Base-by-base conservation (phyloP, 2,329 filamentous ascomycete species). In the Xylariaceae sp. region DNA sequence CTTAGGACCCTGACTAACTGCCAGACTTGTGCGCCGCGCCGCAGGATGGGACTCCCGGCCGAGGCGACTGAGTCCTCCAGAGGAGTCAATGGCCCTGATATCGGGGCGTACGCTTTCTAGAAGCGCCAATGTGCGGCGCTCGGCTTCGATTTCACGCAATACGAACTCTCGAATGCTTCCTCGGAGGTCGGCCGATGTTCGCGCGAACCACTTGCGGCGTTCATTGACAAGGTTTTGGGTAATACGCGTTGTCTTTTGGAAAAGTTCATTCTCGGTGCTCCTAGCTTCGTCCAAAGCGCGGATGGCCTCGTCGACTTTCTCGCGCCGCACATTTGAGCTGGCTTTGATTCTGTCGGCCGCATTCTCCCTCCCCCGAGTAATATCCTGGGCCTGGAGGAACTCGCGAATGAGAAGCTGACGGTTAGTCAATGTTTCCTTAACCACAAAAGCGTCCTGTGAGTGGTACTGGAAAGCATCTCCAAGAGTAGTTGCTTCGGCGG, bases 261-360 rank as follows among this genome's bases (percentile, higher is more conserved):
- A 84, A 23, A 99, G 83, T 69, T 92, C 89, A 11, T 86, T 79
- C 75, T 99, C 94, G 66, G 89, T 86, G 64, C 83, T 87, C 57
- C 88, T 83, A 3, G 94, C 94, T 71, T 97, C 94, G 64, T 96
- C 92, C 3, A 97, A 82, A 3, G 91, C 84, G 15, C 86, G 82
- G 69, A 99, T 95, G n/a, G 94, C 94, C 75, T 99, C 94, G 72
- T 99, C 94, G 34, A 97, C 94, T 77, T 97, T 99, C 72, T 99
- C 94, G 42, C 89, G 84, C 63, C 91, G 88, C 42, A 99, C 92
- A 59, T 87, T 94, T 13, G 90, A 89, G 73, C 87, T 91, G 15
- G 88, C 86, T 72, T 95, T 96, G 62, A 99, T 82, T 50, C 94
- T 86, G 73, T 97, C 92, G 1, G 92, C 92, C 1, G 92, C 90